These are phyloP conservation scores for Starmerella floricola DNA, from an alignment of 805 yeast species.

Conservation along the genomic window DNA sequence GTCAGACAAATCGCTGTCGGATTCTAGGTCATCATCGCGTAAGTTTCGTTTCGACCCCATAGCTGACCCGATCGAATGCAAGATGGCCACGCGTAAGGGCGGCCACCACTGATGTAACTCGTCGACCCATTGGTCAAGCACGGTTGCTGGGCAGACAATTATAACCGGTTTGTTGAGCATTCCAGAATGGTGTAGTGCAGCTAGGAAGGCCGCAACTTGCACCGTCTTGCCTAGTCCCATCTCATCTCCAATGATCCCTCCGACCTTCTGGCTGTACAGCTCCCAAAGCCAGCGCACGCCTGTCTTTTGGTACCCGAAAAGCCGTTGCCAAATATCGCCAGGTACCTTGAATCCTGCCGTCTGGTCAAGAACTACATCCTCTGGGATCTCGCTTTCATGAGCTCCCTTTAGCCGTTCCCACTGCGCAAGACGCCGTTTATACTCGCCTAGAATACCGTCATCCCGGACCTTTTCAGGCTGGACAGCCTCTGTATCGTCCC, in stretches of 20 bases:
- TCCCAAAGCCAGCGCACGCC: constrained; percentile 98
- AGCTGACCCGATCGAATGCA: constrained; percentile 89
- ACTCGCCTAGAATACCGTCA: constrained; percentile 68
- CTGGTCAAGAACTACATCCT: constrained; percentile 39
- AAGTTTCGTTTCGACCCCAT: constrained; percentile 36
- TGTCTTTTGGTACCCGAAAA: constrained; percentile 89
- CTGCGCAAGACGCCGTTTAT: constrained; percentile 31
- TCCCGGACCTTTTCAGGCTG: constrained; percentile 35
- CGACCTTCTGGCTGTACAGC: constrained; percentile 73
- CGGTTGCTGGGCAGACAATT: constrained; percentile 94
- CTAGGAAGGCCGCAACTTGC: constrained; percentile 80
- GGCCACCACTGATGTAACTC: constrained; percentile 99
- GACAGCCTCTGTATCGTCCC: constrained; percentile 14
- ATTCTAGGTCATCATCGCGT: constrained; percentile 28
- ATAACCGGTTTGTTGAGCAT: constrained; percentile 63
- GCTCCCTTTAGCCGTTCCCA: constrained; percentile 39
- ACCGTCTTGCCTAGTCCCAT: constrained; percentile 97
- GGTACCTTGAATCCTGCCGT: constrained; percentile 52
- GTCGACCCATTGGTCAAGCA: constrained; percentile 90
- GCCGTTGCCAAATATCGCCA: constrained; percentile 75
- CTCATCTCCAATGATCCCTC: constrained; percentile 95
- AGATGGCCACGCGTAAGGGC: constrained; percentile 67
- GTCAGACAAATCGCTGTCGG: constrained; percentile 33
- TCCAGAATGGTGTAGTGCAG: constrained; percentile 78
- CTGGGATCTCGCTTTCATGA: constrained; percentile 16